These are phyloP conservation scores for Colletotrichum noveboracense DNA, from an alignment of 2,329 filamentous ascomycete species.

Conservation along the genomic window DNA sequence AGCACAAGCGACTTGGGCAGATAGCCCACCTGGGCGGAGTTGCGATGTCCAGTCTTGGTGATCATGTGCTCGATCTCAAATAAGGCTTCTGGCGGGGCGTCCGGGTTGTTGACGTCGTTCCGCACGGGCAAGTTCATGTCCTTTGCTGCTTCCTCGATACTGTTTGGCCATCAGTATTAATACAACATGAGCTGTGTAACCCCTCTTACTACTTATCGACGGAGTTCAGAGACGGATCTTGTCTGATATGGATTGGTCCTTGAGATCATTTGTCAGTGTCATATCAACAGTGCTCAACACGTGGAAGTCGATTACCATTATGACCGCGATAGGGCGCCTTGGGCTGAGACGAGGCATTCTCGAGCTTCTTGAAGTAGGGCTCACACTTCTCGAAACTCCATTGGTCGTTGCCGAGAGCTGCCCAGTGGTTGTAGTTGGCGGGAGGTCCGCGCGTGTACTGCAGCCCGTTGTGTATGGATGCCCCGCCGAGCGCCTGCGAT, in stretches of 20 bases:
- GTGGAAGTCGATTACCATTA: constrained; percentile 9
- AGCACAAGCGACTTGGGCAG: constrained; percentile 26
- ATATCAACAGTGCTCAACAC: rapidly evolving
- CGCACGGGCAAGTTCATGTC: constrained; percentile 29
- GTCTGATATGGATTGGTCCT: constrained; percentile 24
- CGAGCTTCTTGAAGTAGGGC: constrained; percentile 34
- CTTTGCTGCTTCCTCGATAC: constrained; percentile 27
- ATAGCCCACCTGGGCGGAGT: constrained; percentile 31
- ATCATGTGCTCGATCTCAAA: constrained; percentile 34
- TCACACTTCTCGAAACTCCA: constrained; percentile 38
- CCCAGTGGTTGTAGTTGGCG: constrained; percentile 34
- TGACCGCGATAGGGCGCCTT: constrained; percentile 27
- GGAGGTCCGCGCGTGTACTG: constrained; percentile 34
- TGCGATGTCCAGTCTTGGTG: constrained; percentile 25
- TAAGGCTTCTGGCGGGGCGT: constrained; percentile 29
- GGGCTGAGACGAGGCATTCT: constrained; percentile 26
- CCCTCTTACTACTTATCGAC: constrained; percentile 23
- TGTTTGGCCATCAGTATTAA: background rate
- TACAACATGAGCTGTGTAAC: background rate
- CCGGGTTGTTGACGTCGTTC: constrained; percentile 31
- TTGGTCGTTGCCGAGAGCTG: constrained; percentile 31
- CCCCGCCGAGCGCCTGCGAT: constrained; percentile 36
- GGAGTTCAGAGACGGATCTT: background rate
- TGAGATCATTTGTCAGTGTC: background rate
- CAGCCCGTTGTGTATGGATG: constrained; percentile 35